Evolutionary conservation across 2,329 filamentous ascomycete genomes (phyloP), one percentile per base, ranked within the genome.

Genomic region (Dactylellina parvicollis): DNA sequence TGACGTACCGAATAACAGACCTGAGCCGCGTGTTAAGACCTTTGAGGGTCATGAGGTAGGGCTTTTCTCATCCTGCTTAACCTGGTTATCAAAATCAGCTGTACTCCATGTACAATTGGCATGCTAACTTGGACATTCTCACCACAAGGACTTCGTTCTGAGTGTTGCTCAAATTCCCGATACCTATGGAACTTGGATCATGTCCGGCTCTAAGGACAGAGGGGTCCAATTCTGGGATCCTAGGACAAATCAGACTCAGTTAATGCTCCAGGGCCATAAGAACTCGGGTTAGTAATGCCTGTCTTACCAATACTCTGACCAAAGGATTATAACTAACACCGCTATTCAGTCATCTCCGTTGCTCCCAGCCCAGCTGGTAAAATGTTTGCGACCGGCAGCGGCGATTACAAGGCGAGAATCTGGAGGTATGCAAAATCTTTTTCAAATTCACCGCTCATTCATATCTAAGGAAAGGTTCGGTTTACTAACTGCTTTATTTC

Each of bases 191-290:
- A 87, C 90, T 78, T 99, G 95, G 95, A 94, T 99, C 66, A 90
- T 99, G 82, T 96, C 92, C 75, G 95, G 95, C 46, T 96, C 92
- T 75, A 99, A 99, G 84, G 95, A 99, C 80, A 88, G 95, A 56
- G 94, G 95, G 52, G 95, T 99, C 20, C 95, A 98, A 80, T 98
- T 99, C 85, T 99, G 95, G 95, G 94, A 99, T 79, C 94, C 95
- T 18, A 87, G 90, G 78, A 97, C 92, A 18, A 95, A 94, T 34
- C 90, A 91, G 76, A 96, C 94, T 0, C 94, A 98, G 82, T 90
- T 99, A 80, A 98, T 98, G 95, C 86, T 99, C 75, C 95, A 98
- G 82, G 95, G 95, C 24, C 95, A 99, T 81, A 98, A 98, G 86
- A 98, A 98, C 82, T 96, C 92, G 9, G 87, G 87, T 88, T 81